Percentiles rank a stretch among this genome's conserved stretches.
phyloP scores from a whole-genome alignment of 352 stramenopile genomes.

The Globisporangium iwayamae region DNA sequence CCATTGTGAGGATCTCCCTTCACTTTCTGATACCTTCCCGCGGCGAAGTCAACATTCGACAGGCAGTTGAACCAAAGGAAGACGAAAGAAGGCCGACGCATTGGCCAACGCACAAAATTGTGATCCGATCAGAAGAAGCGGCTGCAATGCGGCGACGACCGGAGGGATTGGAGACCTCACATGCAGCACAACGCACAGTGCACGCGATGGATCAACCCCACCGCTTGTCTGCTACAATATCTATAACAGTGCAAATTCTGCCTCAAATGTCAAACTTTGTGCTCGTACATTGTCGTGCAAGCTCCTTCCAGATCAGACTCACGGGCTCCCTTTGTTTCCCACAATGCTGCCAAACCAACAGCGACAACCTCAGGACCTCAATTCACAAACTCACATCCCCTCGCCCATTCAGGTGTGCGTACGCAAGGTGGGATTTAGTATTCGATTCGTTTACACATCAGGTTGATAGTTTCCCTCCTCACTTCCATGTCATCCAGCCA shows the following conservation, averaged over 20 bases:
- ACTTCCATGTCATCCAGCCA: not conserved
- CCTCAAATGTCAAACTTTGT: not conserved
- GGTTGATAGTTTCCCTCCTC: not conserved
- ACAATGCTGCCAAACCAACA: not conserved
- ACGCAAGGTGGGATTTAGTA: not conserved
- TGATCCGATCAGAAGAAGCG: not conserved
- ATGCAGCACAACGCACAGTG: not conserved
- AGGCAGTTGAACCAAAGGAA: not conserved
- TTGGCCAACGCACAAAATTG: not conserved
- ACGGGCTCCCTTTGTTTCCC: not conserved
- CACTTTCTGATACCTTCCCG: not conserved
- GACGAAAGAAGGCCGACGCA: not conserved
- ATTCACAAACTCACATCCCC: not conserved
- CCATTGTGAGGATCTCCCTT: not conserved
- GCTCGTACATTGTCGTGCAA: not conserved
- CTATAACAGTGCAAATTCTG: not conserved
- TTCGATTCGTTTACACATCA: not conserved
- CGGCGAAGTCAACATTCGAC: not conserved
- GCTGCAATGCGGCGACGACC: not conserved
- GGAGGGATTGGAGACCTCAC: not conserved
- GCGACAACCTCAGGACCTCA: not conserved
- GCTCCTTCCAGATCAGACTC: not conserved
- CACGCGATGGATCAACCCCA: not conserved
- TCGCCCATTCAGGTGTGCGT: not conserved
- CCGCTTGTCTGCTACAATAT: not conserved